Base-by-base conservation (phyloP, 352 stramenopile genomes). In the Phytophthora fragariae region DNA sequence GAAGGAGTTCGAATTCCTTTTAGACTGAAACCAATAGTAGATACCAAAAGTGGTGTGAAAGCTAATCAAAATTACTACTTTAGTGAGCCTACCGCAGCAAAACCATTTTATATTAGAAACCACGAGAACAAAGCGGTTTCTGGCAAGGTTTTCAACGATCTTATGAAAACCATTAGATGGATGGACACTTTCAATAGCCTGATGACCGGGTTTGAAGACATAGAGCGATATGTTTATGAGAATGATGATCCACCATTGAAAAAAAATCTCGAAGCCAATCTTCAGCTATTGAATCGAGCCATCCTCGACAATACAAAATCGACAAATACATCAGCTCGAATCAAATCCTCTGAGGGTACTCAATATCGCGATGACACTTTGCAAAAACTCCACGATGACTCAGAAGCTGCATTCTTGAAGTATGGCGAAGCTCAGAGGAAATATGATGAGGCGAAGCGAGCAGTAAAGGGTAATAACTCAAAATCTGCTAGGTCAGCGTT, bases 151-250 rank as follows among this genome's bases (percentile, higher is more conserved):
- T 63, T 52, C 5, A 75, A 62, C 19, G 61, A 56, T 50, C 37
- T 75, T 35, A 71, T 71, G 56, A 61, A 71, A 58, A 68, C 27
- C 8, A 75, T 75, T 54, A 54, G 31, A 64, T 75, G 62, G 62
- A 75, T 75, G 68, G 57, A 68, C 17, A 71, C 68, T 56, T 71
- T 75, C 31, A 64, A 47, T 61, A 49, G 9, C 8, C 41, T 71
- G 14, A 54, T 68, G 4, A 49, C 35, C 10, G 68, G 68, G 8
- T 71, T 75, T 70, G 56, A 75, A 64, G 55, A 71, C n/a, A 29
- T 68, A 62, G 61, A 75, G 17, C 17, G n/a, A 67, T 67, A 75
- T 24, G 27, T 67, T 21, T 49, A 65, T 55, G 54, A 70, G 37
- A 64, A 65, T 64, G 58, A 68, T 62, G 50, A 68, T 64, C 53